These are phyloP conservation scores for Ustilago trichophora DNA, from an alignment of 1,284 basidiomycete genomes.

Conservation along the genomic window DNA sequence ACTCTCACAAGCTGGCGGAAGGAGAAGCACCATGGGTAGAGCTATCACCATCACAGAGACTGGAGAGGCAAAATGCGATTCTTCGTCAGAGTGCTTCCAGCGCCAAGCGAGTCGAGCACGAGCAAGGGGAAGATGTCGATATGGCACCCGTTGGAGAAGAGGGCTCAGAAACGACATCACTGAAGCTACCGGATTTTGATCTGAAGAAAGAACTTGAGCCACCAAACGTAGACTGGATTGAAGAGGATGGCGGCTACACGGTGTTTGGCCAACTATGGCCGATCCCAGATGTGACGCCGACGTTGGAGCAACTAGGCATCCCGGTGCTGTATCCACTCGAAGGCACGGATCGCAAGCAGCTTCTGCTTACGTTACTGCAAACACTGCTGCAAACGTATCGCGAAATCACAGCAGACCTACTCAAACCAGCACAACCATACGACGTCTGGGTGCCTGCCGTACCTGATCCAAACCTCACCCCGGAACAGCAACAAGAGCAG, in stretches of 20 bases:
- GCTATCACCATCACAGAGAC: constrained; percentile 9
- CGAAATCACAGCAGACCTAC: constrained; percentile 50
- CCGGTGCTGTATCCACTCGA: constrained; percentile 48
- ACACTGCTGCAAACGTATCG: constrained; percentile 65
- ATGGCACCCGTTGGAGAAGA: constrained; percentile 6
- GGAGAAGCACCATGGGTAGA: constrained; percentile 33
- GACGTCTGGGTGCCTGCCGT: constrained; percentile 48
- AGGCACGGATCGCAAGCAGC: constrained; percentile 34
- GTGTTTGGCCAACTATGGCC: constrained; percentile 64
- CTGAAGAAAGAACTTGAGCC: constrained; percentile 45
- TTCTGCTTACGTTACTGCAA: constrained; percentile 54
- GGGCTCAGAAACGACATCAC: background rate
- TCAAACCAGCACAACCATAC: constrained; percentile 59
- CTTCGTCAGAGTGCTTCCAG: constrained; percentile 4
- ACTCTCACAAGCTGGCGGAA: constrained; percentile 17
- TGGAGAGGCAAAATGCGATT: constrained; percentile 31
- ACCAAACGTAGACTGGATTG: constrained; percentile 63
- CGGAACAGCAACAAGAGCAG: constrained; percentile 35
- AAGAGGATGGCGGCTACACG: constrained; percentile 62
- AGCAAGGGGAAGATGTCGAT: constrained; percentile 10
- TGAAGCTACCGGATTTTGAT: constrained; percentile 47
- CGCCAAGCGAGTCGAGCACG: background rate
- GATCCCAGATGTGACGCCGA: constrained; percentile 55
- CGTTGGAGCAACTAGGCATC: constrained; percentile 55
- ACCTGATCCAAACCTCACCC: constrained; percentile 25